Evolutionary conservation across 2,329 filamentous ascomycete species (phyloP).

Genomic region (Calonectria pteridis): DNA sequence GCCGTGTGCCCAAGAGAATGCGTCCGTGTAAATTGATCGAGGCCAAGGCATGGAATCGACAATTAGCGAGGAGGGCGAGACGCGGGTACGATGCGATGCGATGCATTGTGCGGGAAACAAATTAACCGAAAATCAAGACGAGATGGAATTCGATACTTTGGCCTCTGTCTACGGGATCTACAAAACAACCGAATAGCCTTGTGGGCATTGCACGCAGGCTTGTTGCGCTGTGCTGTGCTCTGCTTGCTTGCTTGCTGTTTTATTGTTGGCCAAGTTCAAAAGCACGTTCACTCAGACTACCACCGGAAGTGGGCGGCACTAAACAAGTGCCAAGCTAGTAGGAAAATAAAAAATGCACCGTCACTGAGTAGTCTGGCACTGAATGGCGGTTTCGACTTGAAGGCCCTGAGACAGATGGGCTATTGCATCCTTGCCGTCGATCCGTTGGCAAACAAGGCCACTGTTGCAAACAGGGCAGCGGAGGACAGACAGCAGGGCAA

Average conservation of each 20-base stretch:
- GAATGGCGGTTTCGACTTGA: conserved; percentile 21
- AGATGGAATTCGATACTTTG: background rate
- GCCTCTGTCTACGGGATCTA: background rate
- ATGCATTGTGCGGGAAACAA: background rate
- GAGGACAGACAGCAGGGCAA: background rate
- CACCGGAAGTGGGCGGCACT: background rate
- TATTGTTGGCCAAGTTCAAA: background rate
- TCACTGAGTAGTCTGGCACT: conserved; percentile 1
- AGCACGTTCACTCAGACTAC: background rate
- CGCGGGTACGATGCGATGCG: background rate
- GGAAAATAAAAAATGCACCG: background rate
- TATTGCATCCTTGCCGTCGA: conserved; percentile 4
- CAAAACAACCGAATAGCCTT: background rate
- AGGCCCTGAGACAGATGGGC: conserved; percentile 16
- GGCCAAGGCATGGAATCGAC: background rate
- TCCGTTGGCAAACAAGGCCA: conserved; percentile 5
- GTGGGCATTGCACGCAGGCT: background rate
- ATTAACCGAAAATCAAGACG: background rate
- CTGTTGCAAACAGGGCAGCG: background rate
- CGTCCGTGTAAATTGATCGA: conserved; percentile 10
- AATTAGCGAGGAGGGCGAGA: background rate
- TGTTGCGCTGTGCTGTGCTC: too few species aligned
- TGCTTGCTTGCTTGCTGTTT: too few species aligned
- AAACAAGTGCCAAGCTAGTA: background rate
- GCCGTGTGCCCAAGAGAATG: background rate